Evolutionary conservation across 1,284 basidiomycete genomes (phyloP).

Genomic region (Heterobasidion irregulare): DNA sequence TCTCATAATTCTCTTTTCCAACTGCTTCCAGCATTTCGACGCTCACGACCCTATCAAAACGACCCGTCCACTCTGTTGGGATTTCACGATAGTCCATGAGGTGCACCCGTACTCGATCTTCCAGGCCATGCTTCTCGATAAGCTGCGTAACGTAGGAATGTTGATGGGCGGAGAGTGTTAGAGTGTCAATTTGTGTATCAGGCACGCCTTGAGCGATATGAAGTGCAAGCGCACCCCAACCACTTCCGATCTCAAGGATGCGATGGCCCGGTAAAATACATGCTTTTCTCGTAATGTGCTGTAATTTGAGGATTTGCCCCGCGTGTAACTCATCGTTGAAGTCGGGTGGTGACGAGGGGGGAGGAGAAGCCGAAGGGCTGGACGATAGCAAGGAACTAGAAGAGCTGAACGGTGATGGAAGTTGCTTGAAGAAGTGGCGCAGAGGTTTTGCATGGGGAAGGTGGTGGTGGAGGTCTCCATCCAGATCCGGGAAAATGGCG

Average conservation of each 20-base stretch:
- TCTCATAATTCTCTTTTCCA: conserved; percentile 56
- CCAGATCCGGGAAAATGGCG: conserved; percentile 60
- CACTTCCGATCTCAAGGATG: conserved; percentile 75
- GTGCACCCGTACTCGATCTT: conserved; percentile 57
- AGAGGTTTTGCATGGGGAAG: conserved; percentile 8
- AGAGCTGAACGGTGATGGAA: conserved; percentile 15
- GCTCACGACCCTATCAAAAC: conserved; percentile 67
- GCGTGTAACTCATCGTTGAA: conserved; percentile 43
- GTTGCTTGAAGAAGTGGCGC: background rate
- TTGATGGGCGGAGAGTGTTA: conserved; percentile 71
- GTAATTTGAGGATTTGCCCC: conserved; percentile 61
- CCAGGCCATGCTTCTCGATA: conserved; percentile 40
- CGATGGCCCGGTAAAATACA: conserved; percentile 50
- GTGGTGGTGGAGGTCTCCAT: conserved; percentile 39
- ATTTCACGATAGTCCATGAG: conserved; percentile 63
- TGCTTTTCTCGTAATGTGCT: conserved; percentile 45
- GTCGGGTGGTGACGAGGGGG: background rate
- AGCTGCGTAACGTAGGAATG: conserved; percentile 55
- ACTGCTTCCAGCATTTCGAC: conserved; percentile 82
- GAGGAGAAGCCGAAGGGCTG: conserved; percentile 1
- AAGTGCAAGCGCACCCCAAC: conserved; percentile 76
- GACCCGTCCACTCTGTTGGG: conserved; percentile 37
- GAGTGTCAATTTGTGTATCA: conserved; percentile 60
- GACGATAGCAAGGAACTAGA: conserved; percentile 11
- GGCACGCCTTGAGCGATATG: conserved; percentile 45